Conservation (phyloP, 2,329 filamentous ascomycete genomes). For the Hypoxylon sp. region DNA sequence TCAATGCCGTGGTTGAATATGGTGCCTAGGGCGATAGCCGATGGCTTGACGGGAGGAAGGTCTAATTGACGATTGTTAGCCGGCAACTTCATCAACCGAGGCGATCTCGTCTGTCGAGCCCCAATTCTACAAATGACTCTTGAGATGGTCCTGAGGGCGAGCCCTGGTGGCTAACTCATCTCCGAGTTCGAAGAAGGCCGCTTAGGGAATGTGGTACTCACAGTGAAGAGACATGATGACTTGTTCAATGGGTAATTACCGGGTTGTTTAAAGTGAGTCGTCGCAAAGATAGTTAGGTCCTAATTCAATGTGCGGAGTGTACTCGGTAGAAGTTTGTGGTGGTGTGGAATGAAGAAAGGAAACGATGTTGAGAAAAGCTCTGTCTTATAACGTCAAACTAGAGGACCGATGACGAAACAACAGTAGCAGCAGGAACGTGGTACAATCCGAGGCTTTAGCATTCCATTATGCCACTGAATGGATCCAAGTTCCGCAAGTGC, state of each 20-base stretch:
- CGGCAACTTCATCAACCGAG: neutral
- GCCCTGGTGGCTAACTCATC: slow-evolving; percentile 1
- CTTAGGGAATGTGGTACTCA: slow-evolving; percentile 53
- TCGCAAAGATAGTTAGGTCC: neutral
- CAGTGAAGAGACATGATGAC: slow-evolving; percentile 71
- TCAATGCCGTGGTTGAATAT: slow-evolving; percentile 95
- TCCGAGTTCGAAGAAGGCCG: slow-evolving; percentile 5
- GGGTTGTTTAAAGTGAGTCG: slow-evolving; percentile 16
- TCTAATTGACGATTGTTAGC: slow-evolving; percentile 54
- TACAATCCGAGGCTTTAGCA: slow-evolving; percentile 29
- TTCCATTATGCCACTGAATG: slow-evolving; percentile 11
- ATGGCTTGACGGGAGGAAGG: slow-evolving; percentile 88
- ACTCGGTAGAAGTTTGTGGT: slow-evolving; percentile 10
- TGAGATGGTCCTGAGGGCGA: neutral
- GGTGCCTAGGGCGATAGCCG: slow-evolving; percentile 95
- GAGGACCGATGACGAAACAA: slow-evolving; percentile 40
- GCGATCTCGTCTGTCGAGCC: neutral
- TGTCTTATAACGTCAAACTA: slow-evolving; percentile 40
- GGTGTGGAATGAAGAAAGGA: slow-evolving; percentile 1
- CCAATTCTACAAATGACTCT: neutral
- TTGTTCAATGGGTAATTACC: slow-evolving; percentile 30
- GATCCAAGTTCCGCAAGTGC: slow-evolving; percentile 22
- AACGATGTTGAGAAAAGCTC: slow-evolving; percentile 31
- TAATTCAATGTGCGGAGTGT: slow-evolving; percentile 16
- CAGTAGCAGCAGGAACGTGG: slow-evolving; percentile 28